These are phyloP conservation scores for Lindgomyces ingoldianus DNA, from an alignment of 495 filamentous ascomycete species.

Conservation along the genomic window DNA sequence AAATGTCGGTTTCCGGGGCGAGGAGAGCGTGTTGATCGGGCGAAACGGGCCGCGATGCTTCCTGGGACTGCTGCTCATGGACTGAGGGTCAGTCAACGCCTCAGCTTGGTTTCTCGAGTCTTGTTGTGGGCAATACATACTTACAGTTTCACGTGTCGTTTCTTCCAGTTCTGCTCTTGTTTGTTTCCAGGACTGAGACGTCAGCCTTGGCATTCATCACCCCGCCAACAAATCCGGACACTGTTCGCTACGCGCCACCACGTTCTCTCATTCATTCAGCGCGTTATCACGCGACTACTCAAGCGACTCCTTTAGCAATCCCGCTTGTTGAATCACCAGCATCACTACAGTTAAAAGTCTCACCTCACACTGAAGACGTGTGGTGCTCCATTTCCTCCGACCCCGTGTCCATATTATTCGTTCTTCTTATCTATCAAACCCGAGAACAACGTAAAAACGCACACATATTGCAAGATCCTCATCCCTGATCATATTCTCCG, in stretches of 20 bases:
- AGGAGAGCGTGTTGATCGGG: conserved; percentile 40
- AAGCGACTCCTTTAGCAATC: background rate
- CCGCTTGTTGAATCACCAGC: no score
- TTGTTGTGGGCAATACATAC: background rate
- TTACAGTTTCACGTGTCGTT: background rate
- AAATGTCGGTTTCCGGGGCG: conserved; percentile 39
- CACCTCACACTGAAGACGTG: no score
- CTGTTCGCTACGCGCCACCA: background rate
- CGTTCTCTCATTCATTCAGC: background rate
- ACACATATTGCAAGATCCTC: no score
- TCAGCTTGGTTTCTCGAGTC: background rate
- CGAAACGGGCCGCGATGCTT: conserved; percentile 35
- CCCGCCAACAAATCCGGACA: background rate
- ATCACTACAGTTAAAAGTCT: no score
- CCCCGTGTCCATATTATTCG: no score
- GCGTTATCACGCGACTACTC: conserved; percentile 2
- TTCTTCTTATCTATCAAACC: no score
- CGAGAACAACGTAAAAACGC: no score
- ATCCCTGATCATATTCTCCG: no score
- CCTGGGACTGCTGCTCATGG: conserved; percentile 22
- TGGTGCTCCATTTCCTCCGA: no score
- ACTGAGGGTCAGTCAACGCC: background rate
- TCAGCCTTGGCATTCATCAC: conserved; percentile 18
- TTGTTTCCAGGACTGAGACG: background rate
- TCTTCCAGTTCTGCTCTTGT: background rate